Evolutionary conservation across 768 basidiomycete genomes (phyloP).

Genomic region (Collybia mongolica): DNA sequence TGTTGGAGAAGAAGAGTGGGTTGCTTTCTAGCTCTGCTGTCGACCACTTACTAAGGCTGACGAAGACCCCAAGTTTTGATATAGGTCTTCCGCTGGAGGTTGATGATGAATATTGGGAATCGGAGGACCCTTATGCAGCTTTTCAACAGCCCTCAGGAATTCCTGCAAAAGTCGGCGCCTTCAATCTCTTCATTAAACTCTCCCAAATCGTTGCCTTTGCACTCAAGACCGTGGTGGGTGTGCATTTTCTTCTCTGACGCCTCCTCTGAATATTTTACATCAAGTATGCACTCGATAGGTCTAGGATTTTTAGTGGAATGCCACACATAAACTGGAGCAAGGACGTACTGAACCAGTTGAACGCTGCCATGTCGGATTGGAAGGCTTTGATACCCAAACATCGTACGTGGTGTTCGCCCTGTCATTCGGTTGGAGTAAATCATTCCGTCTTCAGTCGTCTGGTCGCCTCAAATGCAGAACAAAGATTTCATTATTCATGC

Average conservation of each 20-base stretch:
- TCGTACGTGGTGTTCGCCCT: constrained; percentile 35
- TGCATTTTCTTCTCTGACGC: constrained; percentile 6
- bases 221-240: constrained; percentile 63
- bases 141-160: constrained; percentile 69
- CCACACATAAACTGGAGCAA: constrained; percentile 52
- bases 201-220: constrained; percentile 70
- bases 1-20: constrained; percentile 68
- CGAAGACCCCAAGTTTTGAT: constrained; percentile 59
- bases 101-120: constrained; percentile 80
- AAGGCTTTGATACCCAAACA: constrained; percentile 65
- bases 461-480: constrained; percentile 55
- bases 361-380: constrained; percentile 73
- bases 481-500: constrained; percentile 53
- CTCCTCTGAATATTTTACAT: neutral
- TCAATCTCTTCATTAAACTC: constrained; percentile 64
- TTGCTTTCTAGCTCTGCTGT: constrained; percentile 1
- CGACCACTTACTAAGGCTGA: constrained; percentile 7
- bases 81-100: constrained; percentile 79
- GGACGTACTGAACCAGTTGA: constrained; percentile 64
- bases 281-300: constrained; percentile 74
- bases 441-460: constrained; percentile 40
- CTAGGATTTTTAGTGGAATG: constrained; percentile 51
- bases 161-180: constrained; percentile 57
- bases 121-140: constrained; percentile 40
- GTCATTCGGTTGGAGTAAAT: neutral